Evolutionary conservation across 1,284 basidiomycete species (phyloP).

Genomic region (Wallemia hederae): DNA sequence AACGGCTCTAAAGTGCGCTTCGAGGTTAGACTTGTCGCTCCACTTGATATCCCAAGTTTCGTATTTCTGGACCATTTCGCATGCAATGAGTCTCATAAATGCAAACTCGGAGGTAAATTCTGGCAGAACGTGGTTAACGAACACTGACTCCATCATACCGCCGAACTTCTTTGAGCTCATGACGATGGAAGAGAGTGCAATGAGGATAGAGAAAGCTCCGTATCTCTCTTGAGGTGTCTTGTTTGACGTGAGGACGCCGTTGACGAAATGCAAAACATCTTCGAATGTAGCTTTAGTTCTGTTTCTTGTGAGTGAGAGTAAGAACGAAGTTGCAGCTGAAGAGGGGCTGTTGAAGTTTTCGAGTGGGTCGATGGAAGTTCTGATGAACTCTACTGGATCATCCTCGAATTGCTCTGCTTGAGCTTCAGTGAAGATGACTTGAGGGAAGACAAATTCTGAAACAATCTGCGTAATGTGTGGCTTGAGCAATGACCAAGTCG

Average conservation of each 20-base stretch:
- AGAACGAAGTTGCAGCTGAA: constrained; percentile 43
- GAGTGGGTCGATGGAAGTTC: constrained; percentile 42
- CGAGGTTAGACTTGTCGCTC: constrained; percentile 33
- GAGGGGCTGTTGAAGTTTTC: constrained; percentile 43
- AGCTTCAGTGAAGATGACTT: constrained; percentile 38
- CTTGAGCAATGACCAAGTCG: constrained; percentile 54
- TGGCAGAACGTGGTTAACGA: constrained; percentile 38
- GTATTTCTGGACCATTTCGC: constrained; percentile 43
- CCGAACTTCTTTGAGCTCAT: constrained; percentile 50
- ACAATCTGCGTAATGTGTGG: constrained; percentile 46
- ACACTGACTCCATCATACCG: constrained; percentile 41
- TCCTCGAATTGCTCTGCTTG: constrained; percentile 38
- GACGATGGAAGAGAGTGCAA: constrained; percentile 39
- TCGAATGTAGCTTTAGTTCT: constrained; percentile 47
- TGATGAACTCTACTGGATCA: constrained; percentile 51
- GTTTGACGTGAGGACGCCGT: constrained; percentile 24
- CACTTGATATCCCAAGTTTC: constrained; percentile 35
- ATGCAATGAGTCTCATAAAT: constrained; percentile 44
- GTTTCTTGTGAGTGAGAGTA: constrained; percentile 40
- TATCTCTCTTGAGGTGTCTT: constrained; percentile 30
- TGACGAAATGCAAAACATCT: constrained; percentile 44
- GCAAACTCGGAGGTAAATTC: constrained; percentile 33
- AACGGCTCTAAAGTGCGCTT: constrained; percentile 30
- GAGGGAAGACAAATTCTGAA: constrained; percentile 51
- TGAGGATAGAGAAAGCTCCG: constrained; percentile 51